Conservation (phyloP, 225 moss, liverwort and hornwort genomes). For the Asterella californica region DNA sequence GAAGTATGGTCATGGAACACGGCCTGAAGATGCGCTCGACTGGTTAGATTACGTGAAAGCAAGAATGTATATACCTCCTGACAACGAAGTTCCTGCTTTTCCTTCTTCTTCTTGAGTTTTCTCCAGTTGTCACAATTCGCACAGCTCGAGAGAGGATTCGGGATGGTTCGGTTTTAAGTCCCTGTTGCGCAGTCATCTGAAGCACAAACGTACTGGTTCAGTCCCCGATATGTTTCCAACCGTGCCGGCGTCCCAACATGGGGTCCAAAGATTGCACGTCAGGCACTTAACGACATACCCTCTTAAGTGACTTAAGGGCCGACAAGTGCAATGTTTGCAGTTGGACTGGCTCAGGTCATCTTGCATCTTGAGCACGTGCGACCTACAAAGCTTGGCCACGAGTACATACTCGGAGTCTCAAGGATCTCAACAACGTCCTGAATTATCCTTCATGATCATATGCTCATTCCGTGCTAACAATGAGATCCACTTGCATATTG, state of each 20-base stretch:
- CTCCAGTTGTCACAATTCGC: background rate
- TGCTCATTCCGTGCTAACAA: too few relatives aligned
- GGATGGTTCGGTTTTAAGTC: background rate
- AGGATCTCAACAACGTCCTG: too few relatives aligned
- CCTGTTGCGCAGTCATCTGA: background rate
- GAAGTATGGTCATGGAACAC: slow-evolving; percentile 39
- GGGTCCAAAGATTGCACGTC: too few relatives aligned
- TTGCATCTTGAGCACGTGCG: too few relatives aligned
- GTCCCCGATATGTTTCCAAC: background rate
- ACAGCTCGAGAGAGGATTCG: background rate
- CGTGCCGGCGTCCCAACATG: background rate
- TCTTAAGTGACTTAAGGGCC: too few relatives aligned
- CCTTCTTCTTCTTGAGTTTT: background rate
- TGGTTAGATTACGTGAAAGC: slow-evolving; percentile 42
- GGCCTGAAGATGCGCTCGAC: slow-evolving; percentile 28
- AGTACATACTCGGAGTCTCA: too few relatives aligned
- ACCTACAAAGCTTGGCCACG: too few relatives aligned
- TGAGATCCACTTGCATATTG: too few relatives aligned
- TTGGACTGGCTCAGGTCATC: too few relatives aligned
- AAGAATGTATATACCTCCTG: slow-evolving; percentile 39
- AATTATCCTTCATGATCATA: too few relatives aligned
- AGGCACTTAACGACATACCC: too few relatives aligned
- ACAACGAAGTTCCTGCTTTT: background rate
- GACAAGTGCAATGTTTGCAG: too few relatives aligned
- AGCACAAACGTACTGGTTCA: background rate